Base-by-base conservation (phyloP, 371 early-diverging fungal species). In the Zychaea mexicana region DNA sequence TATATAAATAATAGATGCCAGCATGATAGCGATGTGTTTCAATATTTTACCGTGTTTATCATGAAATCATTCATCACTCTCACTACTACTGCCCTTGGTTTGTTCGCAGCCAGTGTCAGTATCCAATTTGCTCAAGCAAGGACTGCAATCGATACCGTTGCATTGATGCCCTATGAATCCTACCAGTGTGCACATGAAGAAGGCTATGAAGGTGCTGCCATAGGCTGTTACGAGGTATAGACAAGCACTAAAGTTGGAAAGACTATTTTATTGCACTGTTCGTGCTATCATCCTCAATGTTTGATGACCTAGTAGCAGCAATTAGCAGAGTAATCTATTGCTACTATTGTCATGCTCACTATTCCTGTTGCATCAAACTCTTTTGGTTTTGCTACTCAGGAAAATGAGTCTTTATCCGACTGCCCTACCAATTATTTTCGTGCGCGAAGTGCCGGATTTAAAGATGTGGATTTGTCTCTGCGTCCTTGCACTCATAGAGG, bases 401-500 rank as follows among this genome's bases (percentile, higher is more conserved):
- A 64, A 13, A 65, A 65, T 22, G 33, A 31, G 13, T 38, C 64
- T 17, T 64, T 64, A 22, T 3, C 27, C 17, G 49, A 64, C 39
- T 69, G 69, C 19, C 31, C 38, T 19, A 15, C 32, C 5, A 69
- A 69, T 55, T 69, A 69, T 9, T 19, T 30, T 15, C 66, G 62
- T 22, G 71, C 71, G 24, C 57, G 28, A 22, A 56, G 61, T 22
- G 67, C 57, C 31, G 71, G 71, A 31, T 53, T 64, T 8, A n/a
- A 36, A 15, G 26, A 30, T 8, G 57, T 70, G 17, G 67, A 66
- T 21, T 19, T 70, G 10, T 70, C 66, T 60, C 60, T 70, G 64
- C 62, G 64, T 60, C 71, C 71, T 36, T 70, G 71, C 30, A 61
- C 67, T 21, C 66, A 67, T 9, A 57, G 57, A 22, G 66, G 66